Conservation (phyloP, 2,329 filamentous ascomycete species). For the Elsinoe arachidis region DNA sequence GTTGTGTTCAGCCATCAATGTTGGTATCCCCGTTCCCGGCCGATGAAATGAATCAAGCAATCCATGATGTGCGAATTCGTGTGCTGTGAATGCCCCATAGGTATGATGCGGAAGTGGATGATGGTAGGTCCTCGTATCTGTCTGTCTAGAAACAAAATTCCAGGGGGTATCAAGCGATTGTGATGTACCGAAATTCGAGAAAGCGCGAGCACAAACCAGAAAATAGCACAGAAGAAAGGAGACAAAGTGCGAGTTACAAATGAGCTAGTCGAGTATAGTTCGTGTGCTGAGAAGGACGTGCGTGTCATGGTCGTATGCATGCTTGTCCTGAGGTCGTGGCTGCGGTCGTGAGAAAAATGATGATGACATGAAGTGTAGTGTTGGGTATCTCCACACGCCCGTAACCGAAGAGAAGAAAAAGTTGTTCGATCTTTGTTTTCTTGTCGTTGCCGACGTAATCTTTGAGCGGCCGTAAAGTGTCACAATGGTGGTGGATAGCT, state of each 20-base stretch:
- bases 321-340: background rate
- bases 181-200: slow-evolving; percentile 7
- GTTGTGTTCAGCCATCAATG: background rate
- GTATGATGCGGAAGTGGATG: slow-evolving; percentile 5
- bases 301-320: background rate
- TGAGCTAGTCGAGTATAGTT: background rate
- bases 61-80: background rate
- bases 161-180: slow-evolving; percentile 11
- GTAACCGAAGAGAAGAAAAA: background rate
- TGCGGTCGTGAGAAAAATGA: background rate
- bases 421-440: background rate
- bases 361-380: background rate
- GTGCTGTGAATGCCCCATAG: background rate
- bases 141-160: background rate
- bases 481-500: too few species aligned
- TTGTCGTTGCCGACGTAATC: slow-evolving; percentile 9
- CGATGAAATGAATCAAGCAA: background rate
- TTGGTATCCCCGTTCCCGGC: background rate
- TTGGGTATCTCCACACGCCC: background rate
- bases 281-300: background rate
- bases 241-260: background rate
- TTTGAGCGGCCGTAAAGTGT: slow-evolving; percentile 6
- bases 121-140: background rate
- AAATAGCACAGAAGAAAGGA: slow-evolving; percentile 9
- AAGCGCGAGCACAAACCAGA: slow-evolving; percentile 1